phyloP scores from a whole-genome alignment of 2,329 filamentous ascomycete species.

The Nigrograna mackinnonii region DNA sequence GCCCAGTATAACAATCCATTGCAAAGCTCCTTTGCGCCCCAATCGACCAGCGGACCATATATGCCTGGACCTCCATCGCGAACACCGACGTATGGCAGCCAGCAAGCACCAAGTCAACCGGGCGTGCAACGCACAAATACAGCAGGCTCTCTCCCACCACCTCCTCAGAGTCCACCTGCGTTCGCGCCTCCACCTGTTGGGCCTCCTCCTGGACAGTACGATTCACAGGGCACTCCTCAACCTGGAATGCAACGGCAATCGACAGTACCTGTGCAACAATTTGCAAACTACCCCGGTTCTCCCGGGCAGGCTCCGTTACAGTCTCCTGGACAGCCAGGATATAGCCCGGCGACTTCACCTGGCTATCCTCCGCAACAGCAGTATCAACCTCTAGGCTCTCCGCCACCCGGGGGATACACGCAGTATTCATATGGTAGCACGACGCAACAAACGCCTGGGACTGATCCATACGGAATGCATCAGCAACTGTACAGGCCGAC shows the following conservation, averaged over 20 bases:
- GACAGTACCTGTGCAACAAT: slow-evolving; percentile 38
- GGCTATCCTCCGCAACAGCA: slow-evolving; percentile 40
- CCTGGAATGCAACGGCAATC: slow-evolving; percentile 33
- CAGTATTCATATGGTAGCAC: slow-evolving; percentile 54
- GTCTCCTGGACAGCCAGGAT: slow-evolving; percentile 21
- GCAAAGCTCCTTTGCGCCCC: slow-evolving; percentile 36
- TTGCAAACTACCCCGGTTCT: slow-evolving; percentile 40
- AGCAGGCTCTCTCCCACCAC: slow-evolving; percentile 36
- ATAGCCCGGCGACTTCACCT: slow-evolving; percentile 43
- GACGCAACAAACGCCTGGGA: slow-evolving; percentile 28
- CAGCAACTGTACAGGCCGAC: slow-evolving; percentile 72
- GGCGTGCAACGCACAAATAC: slow-evolving; percentile 39
- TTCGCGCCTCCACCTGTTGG: slow-evolving; percentile 44
- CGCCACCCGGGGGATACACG: slow-evolving; percentile 60
- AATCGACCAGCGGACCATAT: slow-evolving; percentile 41
- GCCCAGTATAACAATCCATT: slow-evolving; percentile 33
- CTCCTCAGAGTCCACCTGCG: slow-evolving; percentile 35
- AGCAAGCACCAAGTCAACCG: slow-evolving; percentile 31
- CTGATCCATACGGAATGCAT: slow-evolving; percentile 61
- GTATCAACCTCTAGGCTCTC: slow-evolving; percentile 35
- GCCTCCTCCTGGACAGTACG: slow-evolving; percentile 26
- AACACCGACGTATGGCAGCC: slow-evolving; percentile 34
- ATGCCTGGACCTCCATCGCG: slow-evolving; percentile 46
- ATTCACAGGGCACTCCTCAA: slow-evolving; percentile 23
- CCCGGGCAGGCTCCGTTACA: slow-evolving; percentile 36